Conservation (phyloP, 106 monocot species). For the Phalaenopsis equestris region DNA sequence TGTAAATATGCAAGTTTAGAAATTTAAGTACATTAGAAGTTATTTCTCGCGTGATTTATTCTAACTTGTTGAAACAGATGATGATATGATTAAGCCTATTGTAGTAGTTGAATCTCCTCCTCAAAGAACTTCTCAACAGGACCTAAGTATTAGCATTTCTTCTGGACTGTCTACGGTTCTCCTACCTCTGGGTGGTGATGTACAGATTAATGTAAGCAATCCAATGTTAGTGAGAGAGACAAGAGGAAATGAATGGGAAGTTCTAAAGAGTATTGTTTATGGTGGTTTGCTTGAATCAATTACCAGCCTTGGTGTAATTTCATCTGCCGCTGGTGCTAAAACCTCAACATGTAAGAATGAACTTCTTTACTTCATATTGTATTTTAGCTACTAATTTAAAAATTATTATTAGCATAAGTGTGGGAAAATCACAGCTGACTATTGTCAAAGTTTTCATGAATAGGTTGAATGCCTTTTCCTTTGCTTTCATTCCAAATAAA, state of each 20-base stretch:
- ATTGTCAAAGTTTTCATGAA: no score
- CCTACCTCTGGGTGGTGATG: not conserved
- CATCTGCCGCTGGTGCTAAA: constrained; percentile 66
- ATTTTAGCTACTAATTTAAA: not conserved
- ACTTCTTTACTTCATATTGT: not conserved
- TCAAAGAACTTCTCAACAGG: constrained; percentile 5
- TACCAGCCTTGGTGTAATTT: constrained; percentile 58
- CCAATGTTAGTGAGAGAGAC: not conserved
- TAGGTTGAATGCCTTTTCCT: no score
- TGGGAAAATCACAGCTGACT: not conserved
- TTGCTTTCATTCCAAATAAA: no score
- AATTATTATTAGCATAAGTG: not conserved
- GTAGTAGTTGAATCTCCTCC: constrained; percentile 2
- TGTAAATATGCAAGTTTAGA: no score
- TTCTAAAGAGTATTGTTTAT: constrained; percentile 81
- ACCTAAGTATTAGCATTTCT: not conserved
- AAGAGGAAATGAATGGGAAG: constrained; percentile 43
- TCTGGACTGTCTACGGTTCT: not conserved
- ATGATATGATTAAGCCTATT: constrained; percentile 4
- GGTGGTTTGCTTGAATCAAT: constrained; percentile 82
- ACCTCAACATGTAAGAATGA: constrained; percentile 58
- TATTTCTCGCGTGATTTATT: constrained; percentile 2
- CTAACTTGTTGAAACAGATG: not conserved
- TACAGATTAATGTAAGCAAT: constrained; percentile 12
- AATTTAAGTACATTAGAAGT: not conserved